A percentile compares a stretch with the other conserved stretches of the same genome.
These are phyloP conservation scores for Penicillium coffeae DNA, from an alignment of 495 filamentous ascomycete species.

Conservation along the genomic window DNA sequence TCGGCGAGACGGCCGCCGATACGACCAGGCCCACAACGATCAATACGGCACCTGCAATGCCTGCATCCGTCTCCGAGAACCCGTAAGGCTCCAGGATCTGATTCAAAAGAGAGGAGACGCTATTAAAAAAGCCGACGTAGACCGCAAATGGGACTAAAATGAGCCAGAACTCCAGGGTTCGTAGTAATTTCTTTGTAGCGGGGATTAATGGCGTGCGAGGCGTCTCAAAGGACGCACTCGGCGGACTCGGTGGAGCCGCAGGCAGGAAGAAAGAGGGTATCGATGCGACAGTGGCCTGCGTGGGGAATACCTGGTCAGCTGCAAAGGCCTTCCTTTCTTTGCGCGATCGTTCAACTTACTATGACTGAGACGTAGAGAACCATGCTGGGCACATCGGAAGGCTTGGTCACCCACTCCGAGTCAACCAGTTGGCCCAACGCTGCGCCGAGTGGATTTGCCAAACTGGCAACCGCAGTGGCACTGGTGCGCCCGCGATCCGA, in stretches of 20 bases:
- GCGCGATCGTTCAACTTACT: slow-evolving; percentile 43
- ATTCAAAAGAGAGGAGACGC: slow-evolving; percentile 80
- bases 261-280: slow-evolving; percentile 88
- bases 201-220: slow-evolving; percentile 49
- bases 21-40: slow-evolving; percentile 82
- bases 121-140: slow-evolving; percentile 93
- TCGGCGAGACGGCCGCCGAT: slow-evolving; percentile 70
- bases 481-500: slow-evolving; percentile 75
- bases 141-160: slow-evolving; percentile 71
- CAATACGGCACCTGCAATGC: slow-evolving; percentile 83
- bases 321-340: too few relatives aligned
- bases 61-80: slow-evolving; percentile 76
- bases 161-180: slow-evolving; percentile 70
- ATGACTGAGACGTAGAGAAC: slow-evolving; percentile 86
- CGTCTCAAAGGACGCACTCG: slow-evolving; percentile 48
- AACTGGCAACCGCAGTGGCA: slow-evolving; percentile 78
- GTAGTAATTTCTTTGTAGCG: slow-evolving; percentile 40
- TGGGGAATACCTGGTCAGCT: slow-evolving; percentile 8
- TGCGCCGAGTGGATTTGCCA: slow-evolving; percentile 86
- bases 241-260: slow-evolving; percentile 69
- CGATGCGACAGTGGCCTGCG: slow-evolving; percentile 62
- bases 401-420: slow-evolving; percentile 64
- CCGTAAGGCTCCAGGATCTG: slow-evolving; percentile 83
- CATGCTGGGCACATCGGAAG: slow-evolving; percentile 69
- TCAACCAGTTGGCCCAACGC: slow-evolving; percentile 83